Base-by-base conservation (phyloP, 2,329 filamentous ascomycete species). In the Apiospora malaysiana region DNA sequence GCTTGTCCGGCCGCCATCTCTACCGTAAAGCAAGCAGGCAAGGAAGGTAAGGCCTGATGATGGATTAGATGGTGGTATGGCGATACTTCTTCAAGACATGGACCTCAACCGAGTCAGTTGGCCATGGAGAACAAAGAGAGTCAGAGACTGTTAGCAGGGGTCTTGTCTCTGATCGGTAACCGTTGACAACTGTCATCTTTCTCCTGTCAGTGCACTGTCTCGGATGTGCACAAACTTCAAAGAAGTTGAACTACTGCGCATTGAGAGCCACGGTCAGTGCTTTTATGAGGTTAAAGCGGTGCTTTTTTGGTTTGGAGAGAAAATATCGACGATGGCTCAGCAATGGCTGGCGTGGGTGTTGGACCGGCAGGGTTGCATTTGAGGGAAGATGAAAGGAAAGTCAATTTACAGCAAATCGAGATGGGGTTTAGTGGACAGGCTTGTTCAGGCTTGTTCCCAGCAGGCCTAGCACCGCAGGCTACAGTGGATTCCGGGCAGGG, bases 281-380 rank as follows among this genome's bases (percentile, higher is more conserved):
- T 63, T 63, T 63, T 63, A 63, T 63, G 56, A 63, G 32, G 56
- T 37, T 63, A 59, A 59, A 59, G 51, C 51, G n/a, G 27, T 56
- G n/a, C n/a, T n/a, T n/a, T n/a, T n/a, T n/a, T 42, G 40, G 18
- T 56, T 56, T 56, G 49, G 49, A 21, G 25, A 25, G 25, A 56
- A 56, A 56, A 21, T 18, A 6, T 16, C 27, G 51, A 37, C 27
- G 51, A 59, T 59, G 51, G 51, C 51, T 59, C 51, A 59, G 51
- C 16, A 37, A 49, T 49, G 46, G n/a, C 46, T 45, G 12, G 42
- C 42, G 12, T 18, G 42, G 16, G 12, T 45, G 42, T 45, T 4
- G 12, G 40, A 51, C 49, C 32, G 40, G 49, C 49, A 56, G 51
- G 27, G 51, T 59, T 37, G 51, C 51, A 59, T 59, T 59, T 59